These are phyloP conservation scores for Fragaria iinumae DNA, from an alignment of 306 rosid species.

Conservation along the genomic window DNA sequence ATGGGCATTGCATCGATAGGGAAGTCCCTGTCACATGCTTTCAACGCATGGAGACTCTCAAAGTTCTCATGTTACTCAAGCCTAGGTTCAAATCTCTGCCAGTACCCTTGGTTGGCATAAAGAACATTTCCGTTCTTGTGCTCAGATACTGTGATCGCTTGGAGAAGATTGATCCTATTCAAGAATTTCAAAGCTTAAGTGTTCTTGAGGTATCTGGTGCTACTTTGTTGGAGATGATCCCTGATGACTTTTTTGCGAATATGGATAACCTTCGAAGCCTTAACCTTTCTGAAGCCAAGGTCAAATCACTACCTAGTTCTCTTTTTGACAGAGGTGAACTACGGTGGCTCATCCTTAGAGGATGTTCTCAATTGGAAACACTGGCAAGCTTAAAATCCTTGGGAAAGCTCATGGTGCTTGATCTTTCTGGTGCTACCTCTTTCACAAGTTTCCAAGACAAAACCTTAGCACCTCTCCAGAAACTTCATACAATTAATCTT, in stretches of 20 bases:
- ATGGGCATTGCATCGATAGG: constrained; percentile 24
- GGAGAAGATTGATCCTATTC: constrained; percentile 11
- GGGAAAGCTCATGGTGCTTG: constrained; percentile 27
- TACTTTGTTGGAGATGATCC: constrained; percentile 11
- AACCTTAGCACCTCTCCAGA: background rate
- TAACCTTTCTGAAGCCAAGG: constrained; percentile 27
- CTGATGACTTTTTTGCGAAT: background rate
- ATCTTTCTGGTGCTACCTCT: constrained; percentile 37
- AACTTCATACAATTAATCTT: constrained; percentile 29
- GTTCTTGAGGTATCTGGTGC: constrained; percentile 42
- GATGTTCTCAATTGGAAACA: constrained; percentile 5
- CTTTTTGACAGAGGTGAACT: constrained; percentile 18
- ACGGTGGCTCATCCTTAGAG: constrained; percentile 32
- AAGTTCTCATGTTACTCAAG: constrained; percentile 26
- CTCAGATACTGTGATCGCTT: constrained; percentile 39
- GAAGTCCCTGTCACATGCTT: constrained; percentile 21
- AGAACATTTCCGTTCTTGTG: constrained; percentile 31
- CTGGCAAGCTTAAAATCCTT: constrained; percentile 22
- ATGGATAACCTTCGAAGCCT: constrained; percentile 28
- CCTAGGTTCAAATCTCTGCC: constrained; percentile 27
- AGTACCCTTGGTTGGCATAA: background rate
- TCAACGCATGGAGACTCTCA: constrained; percentile 3
- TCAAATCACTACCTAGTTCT: constrained; percentile 29
- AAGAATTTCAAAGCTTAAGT: background rate
- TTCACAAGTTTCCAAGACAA: constrained; percentile 17